Percentiles rank a stretch among this genome's conserved stretches.
phyloP scores from a whole-genome alignment of 331 rosid genomes.

The Malus hybrid region DNA sequence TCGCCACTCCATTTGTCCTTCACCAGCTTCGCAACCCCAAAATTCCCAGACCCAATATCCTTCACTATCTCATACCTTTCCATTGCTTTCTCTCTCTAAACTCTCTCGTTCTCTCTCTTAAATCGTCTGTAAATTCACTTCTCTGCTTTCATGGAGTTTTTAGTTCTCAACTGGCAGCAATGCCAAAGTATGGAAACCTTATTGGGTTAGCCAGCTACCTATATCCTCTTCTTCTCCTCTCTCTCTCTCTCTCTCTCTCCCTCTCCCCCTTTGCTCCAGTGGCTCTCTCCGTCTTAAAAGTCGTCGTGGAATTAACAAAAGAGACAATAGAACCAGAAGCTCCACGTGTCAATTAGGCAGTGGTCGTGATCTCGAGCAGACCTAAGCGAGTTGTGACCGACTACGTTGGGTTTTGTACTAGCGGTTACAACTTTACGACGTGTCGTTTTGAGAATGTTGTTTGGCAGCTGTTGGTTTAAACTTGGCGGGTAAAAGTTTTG shows the following conservation, averaged over 20 bases:
- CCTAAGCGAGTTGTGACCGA: background rate
- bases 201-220: slow-evolving; percentile 9
- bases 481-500: background rate
- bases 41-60: slow-evolving; percentile 95
- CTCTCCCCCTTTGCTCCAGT: background rate
- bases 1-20: slow-evolving; percentile 67
- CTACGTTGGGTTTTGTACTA: background rate
- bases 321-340: background rate
- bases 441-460: background rate
- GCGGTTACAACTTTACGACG: background rate
- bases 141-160: slow-evolving; percentile 14
- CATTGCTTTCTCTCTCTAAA: slow-evolving; percentile 26
- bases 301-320: background rate
- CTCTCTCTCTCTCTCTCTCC: background rate
- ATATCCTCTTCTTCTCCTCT: background rate
- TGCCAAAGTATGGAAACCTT: slow-evolving; percentile 15
- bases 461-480: background rate
- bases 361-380: slow-evolving; percentile 13
- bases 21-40: slow-evolving; percentile 82
- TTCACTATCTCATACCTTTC: slow-evolving; percentile 72
- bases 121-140: background rate
- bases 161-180: slow-evolving; percentile 4
- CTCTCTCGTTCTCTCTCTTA: background rate
- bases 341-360: slow-evolving; percentile 19
- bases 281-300: slow-evolving; percentile 19